phyloP scores from a whole-genome alignment of 73 alveolate genomes.

The Uronychia binucleata region DNA sequence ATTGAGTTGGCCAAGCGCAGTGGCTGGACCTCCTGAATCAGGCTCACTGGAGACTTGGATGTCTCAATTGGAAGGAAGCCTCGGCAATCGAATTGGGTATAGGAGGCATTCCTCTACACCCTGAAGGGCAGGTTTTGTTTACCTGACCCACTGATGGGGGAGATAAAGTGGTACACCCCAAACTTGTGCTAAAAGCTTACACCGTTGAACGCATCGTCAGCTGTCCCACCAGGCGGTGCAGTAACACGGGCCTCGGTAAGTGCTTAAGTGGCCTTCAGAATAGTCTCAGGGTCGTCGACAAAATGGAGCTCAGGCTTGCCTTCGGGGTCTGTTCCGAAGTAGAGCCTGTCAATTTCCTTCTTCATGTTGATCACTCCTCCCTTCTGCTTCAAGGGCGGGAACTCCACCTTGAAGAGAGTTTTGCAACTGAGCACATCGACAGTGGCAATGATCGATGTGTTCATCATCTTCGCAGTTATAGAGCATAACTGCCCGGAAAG shows the following conservation, averaged over 20 bases:
- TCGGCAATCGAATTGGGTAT: not conserved
- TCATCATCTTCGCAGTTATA: not conserved
- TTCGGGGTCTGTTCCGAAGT: not conserved
- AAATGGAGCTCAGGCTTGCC: not conserved
- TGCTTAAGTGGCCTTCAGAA: not conserved
- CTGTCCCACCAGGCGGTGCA: not conserved
- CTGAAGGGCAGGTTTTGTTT: not conserved
- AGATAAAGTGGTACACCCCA: not conserved
- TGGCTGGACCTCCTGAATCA: not conserved
- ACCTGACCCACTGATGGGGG: not conserved
- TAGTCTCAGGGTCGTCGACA: not conserved
- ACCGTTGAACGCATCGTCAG: not conserved
- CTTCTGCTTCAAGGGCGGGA: not conserved
- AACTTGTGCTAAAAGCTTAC: not conserved
- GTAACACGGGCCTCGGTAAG: not conserved
- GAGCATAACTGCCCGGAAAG: not conserved
- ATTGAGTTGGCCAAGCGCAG: not conserved
- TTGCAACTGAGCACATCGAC: not conserved
- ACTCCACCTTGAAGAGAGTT: not conserved
- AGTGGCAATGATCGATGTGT: not conserved
- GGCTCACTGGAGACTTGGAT: not conserved
- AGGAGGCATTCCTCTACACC: not conserved
- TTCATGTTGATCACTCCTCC: not conserved
- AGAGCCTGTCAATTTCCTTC: not conserved
- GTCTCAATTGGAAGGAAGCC: not conserved